Evolutionary conservation across 768 basidiomycete species (phyloP).

Genomic region (Pleurotus djamor): DNA sequence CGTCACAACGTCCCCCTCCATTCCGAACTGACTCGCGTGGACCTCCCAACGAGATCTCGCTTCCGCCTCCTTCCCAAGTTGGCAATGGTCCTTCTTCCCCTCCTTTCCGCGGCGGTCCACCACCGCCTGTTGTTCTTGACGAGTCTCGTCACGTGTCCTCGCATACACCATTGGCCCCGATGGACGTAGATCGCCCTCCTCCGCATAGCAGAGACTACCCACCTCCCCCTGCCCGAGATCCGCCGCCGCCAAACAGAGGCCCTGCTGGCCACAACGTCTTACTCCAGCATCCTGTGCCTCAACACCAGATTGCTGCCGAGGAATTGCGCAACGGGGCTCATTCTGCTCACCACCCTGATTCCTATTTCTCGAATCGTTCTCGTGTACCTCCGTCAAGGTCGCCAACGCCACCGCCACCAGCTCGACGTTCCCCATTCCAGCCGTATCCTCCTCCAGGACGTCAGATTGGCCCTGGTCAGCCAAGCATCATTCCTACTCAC

Average conservation of each 20-base stretch:
- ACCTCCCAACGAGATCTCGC: constrained; percentile 49
- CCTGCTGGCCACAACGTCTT: constrained; percentile 55
- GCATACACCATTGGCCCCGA: constrained; percentile 75
- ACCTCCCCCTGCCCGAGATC: constrained; percentile 33
- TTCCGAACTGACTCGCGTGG: constrained; percentile 73
- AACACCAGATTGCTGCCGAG: constrained; percentile 51
- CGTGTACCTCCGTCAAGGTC: constrained; percentile 49
- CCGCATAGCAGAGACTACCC: constrained; percentile 48
- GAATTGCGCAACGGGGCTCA: constrained; percentile 45
- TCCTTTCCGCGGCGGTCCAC: constrained; percentile 82
- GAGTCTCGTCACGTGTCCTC: constrained; percentile 67
- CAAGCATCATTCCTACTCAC: constrained; percentile 41
- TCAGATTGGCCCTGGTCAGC: constrained; percentile 52
- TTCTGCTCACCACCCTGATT: constrained; percentile 47
- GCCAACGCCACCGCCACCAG: constrained; percentile 51
- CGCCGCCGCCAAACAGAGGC: constrained; percentile 45
- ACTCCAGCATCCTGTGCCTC: constrained; percentile 68
- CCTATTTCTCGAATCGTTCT: constrained; percentile 45
- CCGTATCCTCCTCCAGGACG: constrained; percentile 43
- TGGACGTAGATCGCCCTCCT: constrained; percentile 67
- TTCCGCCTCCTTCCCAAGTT: constrained; percentile 60
- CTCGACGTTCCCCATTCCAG: constrained; percentile 42
- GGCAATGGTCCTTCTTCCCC: constrained; percentile 52
- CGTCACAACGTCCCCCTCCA: constrained; percentile 40
- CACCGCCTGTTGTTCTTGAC: constrained; percentile 78